Evolutionary conservation across 1,139 yeast genomes (phyloP).

Genomic region (Pichia cactophila): DNA sequence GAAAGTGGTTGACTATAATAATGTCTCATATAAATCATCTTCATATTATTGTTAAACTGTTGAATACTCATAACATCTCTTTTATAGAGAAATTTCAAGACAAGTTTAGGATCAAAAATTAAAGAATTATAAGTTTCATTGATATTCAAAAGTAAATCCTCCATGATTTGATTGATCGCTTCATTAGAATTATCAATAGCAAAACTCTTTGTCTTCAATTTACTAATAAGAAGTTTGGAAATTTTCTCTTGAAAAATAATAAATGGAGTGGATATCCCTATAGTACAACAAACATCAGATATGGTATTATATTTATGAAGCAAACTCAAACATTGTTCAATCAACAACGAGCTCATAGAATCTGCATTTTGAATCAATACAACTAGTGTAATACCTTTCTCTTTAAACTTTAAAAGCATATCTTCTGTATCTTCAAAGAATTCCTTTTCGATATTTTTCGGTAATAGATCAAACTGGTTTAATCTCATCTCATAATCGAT

Average conservation of each 20-base stretch:
- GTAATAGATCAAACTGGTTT: conserved; percentile 18
- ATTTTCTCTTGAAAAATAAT: conserved; percentile 37
- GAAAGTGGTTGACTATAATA: conserved; percentile 65
- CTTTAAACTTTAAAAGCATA: conserved; percentile 25
- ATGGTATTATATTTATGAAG: conserved; percentile 31
- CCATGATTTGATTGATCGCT: conserved; percentile 34
- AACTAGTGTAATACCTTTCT: conserved; percentile 20
- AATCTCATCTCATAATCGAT: conserved; percentile 15
- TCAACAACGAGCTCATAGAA: conserved; percentile 43
- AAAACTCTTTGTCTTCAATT: conserved; percentile 26
- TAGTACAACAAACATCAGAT: conserved; percentile 17
- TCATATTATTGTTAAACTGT: conserved; percentile 47
- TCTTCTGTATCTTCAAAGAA: conserved; percentile 28
- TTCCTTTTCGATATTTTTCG: conserved; percentile 20
- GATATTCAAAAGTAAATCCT: conserved; percentile 28
- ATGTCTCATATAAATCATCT: conserved; percentile 60
- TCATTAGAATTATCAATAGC: conserved; percentile 39
- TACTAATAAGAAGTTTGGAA: conserved; percentile 25
- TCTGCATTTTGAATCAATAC: conserved; percentile 61
- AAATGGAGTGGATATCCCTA: conserved; percentile 50
- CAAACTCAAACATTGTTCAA: conserved; percentile 43
- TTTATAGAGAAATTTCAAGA: conserved; percentile 20
- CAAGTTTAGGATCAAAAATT: conserved; percentile 25
- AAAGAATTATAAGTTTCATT: conserved; percentile 28
- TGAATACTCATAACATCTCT: conserved; percentile 23